Evolutionary conservation across 2,329 filamentous ascomycete genomes (phyloP).

Genomic region (Thielaviopsis euricoi): DNA sequence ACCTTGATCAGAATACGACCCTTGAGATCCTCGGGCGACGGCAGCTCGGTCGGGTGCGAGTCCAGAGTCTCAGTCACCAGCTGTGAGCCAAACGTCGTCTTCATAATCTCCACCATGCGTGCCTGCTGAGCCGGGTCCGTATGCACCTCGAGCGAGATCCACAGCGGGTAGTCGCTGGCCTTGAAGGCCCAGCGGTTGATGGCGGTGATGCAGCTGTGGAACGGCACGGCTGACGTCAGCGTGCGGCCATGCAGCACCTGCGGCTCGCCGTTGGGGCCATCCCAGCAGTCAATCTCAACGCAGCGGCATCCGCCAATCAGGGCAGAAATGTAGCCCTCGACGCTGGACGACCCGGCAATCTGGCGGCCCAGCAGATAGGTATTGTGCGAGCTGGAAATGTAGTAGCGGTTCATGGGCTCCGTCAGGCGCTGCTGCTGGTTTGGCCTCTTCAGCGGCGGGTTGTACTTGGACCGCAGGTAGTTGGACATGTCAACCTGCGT

Average conservation of each 20-base stretch:
- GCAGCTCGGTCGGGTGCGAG: constrained; percentile 49
- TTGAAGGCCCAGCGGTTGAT: constrained; percentile 91
- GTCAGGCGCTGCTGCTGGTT: constrained; percentile 52
- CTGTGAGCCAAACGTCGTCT: constrained; percentile 62
- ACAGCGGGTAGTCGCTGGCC: constrained; percentile 73
- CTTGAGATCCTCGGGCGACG: constrained; percentile 73
- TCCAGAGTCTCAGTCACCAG: constrained; percentile 64
- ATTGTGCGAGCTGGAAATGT: constrained; percentile 96
- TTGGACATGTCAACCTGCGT: constrained; percentile 62
- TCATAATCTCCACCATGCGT: constrained; percentile 81
- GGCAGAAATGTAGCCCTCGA: constrained; percentile 85
- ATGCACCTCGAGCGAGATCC: constrained; percentile 91
- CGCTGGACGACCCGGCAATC: constrained; percentile 75
- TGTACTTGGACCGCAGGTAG: constrained; percentile 60
- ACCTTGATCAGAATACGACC: constrained; percentile 84
- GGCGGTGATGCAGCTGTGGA: constrained; percentile 79
- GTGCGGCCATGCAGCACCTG: constrained; percentile 85
- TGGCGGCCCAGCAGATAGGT: constrained; percentile 90
- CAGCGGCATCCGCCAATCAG: constrained; percentile 82
- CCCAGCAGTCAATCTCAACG: constrained; percentile 97
- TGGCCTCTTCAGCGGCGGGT: constrained; percentile 48
- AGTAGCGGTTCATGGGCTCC: constrained; percentile 87
- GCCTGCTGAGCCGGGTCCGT: constrained; percentile 71
- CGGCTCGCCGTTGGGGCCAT: constrained; percentile 73
- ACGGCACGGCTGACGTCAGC: constrained; percentile 74